Percentiles rank a stretch among this genome's conserved stretches.
These are phyloP conservation scores for Populus davidiana DNA, from an alignment of 345 rosid species.

Conservation along the genomic window DNA sequence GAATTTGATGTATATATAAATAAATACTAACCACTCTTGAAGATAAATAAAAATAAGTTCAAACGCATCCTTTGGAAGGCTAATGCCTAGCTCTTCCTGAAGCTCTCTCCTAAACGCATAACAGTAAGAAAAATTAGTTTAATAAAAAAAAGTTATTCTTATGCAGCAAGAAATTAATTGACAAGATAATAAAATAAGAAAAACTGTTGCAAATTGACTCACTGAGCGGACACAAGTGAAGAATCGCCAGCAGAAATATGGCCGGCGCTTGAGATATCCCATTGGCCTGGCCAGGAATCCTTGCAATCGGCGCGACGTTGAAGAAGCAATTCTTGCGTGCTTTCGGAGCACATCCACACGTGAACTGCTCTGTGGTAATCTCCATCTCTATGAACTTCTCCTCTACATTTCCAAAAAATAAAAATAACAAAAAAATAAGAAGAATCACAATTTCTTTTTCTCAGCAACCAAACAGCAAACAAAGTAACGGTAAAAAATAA, in stretches of 20 bases:
- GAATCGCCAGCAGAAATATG: constrained; percentile 88
- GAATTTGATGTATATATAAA: not conserved
- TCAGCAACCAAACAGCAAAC: no score
- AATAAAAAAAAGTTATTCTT: not conserved
- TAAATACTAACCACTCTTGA: constrained; percentile 63
- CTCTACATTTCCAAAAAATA: constrained; percentile 32
- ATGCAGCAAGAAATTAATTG: no score
- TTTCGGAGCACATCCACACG: constrained; percentile 82
- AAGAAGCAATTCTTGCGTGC: constrained; percentile 69
- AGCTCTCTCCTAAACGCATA: constrained; percentile 69
- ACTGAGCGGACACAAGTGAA: constrained; percentile 74
- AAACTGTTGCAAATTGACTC: not conserved
- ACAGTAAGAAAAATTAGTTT: constrained; percentile 1
- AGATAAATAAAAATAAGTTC: constrained; percentile 67
- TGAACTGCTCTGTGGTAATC: constrained; percentile 91
- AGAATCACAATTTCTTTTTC: not conserved
- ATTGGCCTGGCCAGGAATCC: constrained; percentile 83
- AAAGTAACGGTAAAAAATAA: no score
- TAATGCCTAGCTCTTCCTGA: constrained; percentile 77
- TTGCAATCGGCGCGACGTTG: constrained; percentile 74
- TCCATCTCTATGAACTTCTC: constrained; percentile 78
- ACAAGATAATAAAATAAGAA: not conserved
- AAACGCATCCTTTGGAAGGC: constrained; percentile 86
- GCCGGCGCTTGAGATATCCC: constrained; percentile 95
- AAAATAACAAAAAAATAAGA: not conserved